Percentiles rank a stretch among this genome's conserved stretches.
phyloP scores from a whole-genome alignment of 1,139 yeast genomes.

The Wickerhamomyces sp. region DNA sequence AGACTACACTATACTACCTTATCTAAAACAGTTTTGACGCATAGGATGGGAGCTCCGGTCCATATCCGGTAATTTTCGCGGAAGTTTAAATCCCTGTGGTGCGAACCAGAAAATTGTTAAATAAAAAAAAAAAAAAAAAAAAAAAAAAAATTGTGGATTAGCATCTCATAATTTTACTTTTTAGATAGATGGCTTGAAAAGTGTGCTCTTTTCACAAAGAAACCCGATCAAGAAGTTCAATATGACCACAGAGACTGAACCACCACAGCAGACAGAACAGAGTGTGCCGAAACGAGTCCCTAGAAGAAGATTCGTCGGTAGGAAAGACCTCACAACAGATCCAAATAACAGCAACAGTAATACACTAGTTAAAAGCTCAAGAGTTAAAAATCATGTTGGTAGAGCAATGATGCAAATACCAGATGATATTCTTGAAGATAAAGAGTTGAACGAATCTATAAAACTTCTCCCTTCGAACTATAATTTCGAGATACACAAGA shows the following conservation, averaged over 20 bases:
- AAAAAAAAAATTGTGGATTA: too few species aligned
- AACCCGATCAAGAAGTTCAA: too few species aligned
- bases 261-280: neutral
- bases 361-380: conserved; percentile 26
- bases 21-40: too few species aligned
- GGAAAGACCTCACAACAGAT: conserved; percentile 21
- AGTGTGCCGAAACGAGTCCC: conserved; percentile 29
- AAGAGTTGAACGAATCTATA: conserved; percentile 76
- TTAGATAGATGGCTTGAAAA: too few species aligned
- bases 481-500: conserved; percentile 92
- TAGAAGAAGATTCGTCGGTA: conserved; percentile 42
- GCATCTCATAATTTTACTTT: too few species aligned
- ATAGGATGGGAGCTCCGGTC: too few species aligned
- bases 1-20: too few species aligned
- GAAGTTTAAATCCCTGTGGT: too few species aligned
- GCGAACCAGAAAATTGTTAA: too few species aligned
- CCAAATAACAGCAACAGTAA: conserved; percentile 23
- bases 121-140: too few species aligned
- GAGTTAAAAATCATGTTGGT: conserved; percentile 27
- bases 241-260: conserved; percentile 1
- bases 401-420: conserved; percentile 89
- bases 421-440: conserved; percentile 70
- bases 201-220: too few species aligned
- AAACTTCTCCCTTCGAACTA: conserved; percentile 81
- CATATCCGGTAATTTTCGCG: too few species aligned